phyloP scores from a whole-genome alignment of 768 basidiomycete genomes.

The Rhizopogon sp. region DNA sequence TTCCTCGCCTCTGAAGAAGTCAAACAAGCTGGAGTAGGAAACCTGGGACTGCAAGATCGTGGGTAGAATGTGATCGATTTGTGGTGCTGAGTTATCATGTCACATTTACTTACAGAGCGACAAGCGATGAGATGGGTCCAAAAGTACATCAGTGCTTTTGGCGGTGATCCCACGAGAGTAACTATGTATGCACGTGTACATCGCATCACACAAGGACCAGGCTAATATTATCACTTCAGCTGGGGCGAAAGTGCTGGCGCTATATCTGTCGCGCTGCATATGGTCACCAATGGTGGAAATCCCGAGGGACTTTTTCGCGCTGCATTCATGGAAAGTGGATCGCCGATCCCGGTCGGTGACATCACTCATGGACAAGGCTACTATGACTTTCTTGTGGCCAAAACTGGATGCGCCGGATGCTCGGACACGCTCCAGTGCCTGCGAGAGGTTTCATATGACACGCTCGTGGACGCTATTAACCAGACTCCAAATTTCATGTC shows the following conservation, averaged over 20 bases:
- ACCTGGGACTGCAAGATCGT: too few species aligned
- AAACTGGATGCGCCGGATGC: too few species aligned
- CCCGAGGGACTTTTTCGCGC: slow-evolving; percentile 42
- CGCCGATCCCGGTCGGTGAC: slow-evolving; percentile 39
- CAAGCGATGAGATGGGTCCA: slow-evolving; percentile 20
- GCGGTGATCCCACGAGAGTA: slow-evolving; percentile 59
- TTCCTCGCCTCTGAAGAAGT: slow-evolving; percentile 37
- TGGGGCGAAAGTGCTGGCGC: slow-evolving; percentile 59
- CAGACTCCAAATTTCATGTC: slow-evolving; percentile 32
- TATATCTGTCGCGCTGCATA: slow-evolving; percentile 46
- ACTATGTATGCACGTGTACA: slow-evolving; percentile 50
- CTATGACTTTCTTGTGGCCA: slow-evolving; percentile 39
- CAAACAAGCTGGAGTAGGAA: slow-evolving; percentile 26
- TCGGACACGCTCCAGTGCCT: slow-evolving; percentile 38
- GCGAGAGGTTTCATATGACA: slow-evolving; percentile 30
- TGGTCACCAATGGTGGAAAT: slow-evolving; percentile 42
- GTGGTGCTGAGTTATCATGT: too few species aligned
- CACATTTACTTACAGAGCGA: slow-evolving; percentile 8
- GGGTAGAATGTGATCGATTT: too few species aligned
- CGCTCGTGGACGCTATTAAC: slow-evolving; percentile 36
- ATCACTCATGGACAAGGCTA: slow-evolving; percentile 37
- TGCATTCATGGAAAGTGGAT: slow-evolving; percentile 47
- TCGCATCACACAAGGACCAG: neutral
- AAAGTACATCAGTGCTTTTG: slow-evolving; percentile 49
- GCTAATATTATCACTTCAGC: slow-evolving; percentile 28